Conservation (phyloP, 495 filamentous ascomycete species). For the Acidiella bohemica region DNA sequence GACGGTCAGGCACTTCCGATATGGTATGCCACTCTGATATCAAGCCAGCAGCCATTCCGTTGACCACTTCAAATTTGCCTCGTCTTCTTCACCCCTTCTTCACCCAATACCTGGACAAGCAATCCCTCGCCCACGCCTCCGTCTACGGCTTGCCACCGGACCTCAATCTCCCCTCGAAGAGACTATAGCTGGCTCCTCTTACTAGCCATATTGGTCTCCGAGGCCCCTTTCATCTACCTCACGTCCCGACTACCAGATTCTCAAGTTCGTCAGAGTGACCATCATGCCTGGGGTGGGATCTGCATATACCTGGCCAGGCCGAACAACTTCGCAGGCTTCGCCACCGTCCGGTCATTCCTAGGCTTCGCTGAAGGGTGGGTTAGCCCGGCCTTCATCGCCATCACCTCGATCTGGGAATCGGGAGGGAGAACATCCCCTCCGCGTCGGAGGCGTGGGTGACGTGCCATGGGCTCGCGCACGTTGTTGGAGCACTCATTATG, state of each 20-base stretch:
- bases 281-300: background rate
- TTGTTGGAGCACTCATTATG: background rate
- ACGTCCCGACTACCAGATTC: background rate
- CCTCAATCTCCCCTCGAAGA: background rate
- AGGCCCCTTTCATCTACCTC: background rate
- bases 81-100: slow-evolving; percentile 1
- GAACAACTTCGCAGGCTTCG: slow-evolving; percentile 1
- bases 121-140: background rate
- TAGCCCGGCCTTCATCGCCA: background rate
- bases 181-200: no score
- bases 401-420: background rate
- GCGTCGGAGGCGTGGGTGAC: no score
- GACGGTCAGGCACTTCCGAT: no score
- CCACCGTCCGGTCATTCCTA: slow-evolving; percentile 5
- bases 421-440: background rate
- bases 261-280: background rate
- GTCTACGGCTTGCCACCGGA: background rate
- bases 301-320: background rate
- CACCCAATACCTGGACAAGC: slow-evolving; percentile 1
- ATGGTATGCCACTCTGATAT: no score
- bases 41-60: no score
- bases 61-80: background rate
- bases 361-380: slow-evolving; percentile 1
- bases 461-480: background rate
- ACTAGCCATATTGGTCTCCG: no score